A percentile compares a stretch with the other conserved stretches of the same genome.
Conservation (phyloP, 306 rosid species). For the Vigna radiata region DNA sequence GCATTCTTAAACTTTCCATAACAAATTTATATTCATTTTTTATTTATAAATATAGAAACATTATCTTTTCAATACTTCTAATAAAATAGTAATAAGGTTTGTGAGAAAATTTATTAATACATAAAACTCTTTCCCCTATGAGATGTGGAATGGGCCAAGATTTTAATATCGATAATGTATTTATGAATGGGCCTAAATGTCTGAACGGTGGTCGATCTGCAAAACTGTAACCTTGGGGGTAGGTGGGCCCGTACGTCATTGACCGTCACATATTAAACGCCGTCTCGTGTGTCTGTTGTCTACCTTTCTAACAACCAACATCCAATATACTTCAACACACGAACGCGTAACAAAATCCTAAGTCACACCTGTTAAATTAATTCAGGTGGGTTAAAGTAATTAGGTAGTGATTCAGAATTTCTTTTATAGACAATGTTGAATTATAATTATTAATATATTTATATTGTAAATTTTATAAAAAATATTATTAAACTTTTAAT, state of each 20-base stretch:
- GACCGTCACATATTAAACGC: slow-evolving; percentile 8
- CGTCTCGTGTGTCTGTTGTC: background rate
- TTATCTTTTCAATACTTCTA: too few relatives aligned
- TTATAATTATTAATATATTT: too few relatives aligned
- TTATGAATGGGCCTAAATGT: slow-evolving; percentile 34
- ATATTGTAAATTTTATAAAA: too few relatives aligned
- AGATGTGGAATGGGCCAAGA: slow-evolving; percentile 24
- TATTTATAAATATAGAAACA: too few relatives aligned
- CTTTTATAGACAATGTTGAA: too few relatives aligned
- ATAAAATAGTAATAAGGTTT: background rate
- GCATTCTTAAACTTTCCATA: too few relatives aligned
- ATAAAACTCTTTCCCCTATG: background rate
- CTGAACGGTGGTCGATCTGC: background rate
- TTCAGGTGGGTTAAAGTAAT: background rate
- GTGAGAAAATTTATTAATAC: too few relatives aligned
- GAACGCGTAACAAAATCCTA: background rate
- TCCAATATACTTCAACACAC: background rate
- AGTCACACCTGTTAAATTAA: background rate
- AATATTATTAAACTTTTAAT: too few relatives aligned
- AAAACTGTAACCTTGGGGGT: background rate
- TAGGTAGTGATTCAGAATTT: too few relatives aligned
- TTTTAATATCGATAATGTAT: background rate
- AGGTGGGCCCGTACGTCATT: slow-evolving; percentile 25
- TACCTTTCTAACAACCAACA: background rate
- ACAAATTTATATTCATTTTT: too few relatives aligned